Conservation (phyloP, 225 moss, liverwort and hornwort genomes). For the Asterella californica region DNA sequence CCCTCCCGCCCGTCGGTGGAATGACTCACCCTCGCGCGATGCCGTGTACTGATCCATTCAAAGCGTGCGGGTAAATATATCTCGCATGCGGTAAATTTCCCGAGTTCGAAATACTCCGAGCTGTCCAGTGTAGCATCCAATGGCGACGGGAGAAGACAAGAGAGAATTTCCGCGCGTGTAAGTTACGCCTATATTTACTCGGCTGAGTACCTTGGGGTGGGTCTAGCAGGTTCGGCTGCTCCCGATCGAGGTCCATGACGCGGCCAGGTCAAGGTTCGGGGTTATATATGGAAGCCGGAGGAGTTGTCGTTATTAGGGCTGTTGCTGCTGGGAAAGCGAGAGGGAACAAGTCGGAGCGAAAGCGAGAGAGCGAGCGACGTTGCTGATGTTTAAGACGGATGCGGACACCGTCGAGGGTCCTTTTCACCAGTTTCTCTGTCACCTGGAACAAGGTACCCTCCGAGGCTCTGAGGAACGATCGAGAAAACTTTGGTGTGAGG, state of each 20-base stretch:
- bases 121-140: not conserved
- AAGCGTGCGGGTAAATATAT: not conserved
- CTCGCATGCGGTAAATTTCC: not conserved
- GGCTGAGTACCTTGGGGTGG: not conserved
- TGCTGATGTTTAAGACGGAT: not conserved
- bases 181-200: not conserved
- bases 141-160: not conserved
- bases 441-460: not conserved
- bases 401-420: not conserved
- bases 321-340: not conserved
- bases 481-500: constrained; percentile 11
- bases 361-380: not conserved
- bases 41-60: not conserved
- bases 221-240: not conserved
- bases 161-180: not conserved
- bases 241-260: not conserved
- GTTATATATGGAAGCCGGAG: not conserved
- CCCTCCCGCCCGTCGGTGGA: not conserved
- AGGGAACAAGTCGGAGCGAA: not conserved
- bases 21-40: too few relatives aligned
- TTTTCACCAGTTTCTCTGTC: constrained; percentile 18
- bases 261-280: not conserved
- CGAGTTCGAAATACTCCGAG: not conserved
- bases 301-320: constrained; percentile 11
- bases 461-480: not conserved